A percentile compares a stretch with the other conserved stretches of the same genome.
Evolutionary conservation across 2,329 filamentous ascomycete species (phyloP).

Genomic region (Diaporthe citri): DNA sequence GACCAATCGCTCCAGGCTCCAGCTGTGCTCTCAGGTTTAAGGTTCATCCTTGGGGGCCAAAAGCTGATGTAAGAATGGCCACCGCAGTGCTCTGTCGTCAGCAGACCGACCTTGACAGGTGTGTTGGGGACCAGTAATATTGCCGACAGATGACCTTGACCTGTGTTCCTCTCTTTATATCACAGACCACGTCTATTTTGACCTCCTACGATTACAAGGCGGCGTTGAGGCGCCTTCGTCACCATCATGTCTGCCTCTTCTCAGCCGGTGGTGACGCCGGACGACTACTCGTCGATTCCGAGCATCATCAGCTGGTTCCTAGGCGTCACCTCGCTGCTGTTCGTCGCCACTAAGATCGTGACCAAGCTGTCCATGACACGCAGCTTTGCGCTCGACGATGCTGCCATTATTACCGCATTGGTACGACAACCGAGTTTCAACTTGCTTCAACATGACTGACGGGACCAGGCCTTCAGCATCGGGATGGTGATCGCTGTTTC

Average conservation of each 20-base stretch:
- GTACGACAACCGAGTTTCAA: not conserved
- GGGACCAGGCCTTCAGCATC: not conserved
- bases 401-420: not conserved
- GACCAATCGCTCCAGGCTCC: not conserved
- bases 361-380: constrained; percentile 12
- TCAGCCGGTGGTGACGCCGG: constrained; percentile 1
- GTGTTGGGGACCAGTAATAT: not conserved
- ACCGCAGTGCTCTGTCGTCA: not conserved
- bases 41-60: not conserved
- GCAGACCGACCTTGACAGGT: not conserved
- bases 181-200: not conserved
- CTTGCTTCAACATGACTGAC: not conserved
- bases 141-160: not conserved
- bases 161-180: not conserved
- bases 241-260: not conserved
- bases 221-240: not conserved
- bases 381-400: not conserved
- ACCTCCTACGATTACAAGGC: not conserved
- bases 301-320: constrained; percentile 19
- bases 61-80: not conserved
- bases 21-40: not conserved
- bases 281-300: constrained; percentile 9
- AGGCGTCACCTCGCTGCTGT: not conserved
- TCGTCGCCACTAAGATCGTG: not conserved
- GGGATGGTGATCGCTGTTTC: not conserved